Evolutionary conservation across 1,284 basidiomycete genomes (phyloP).

Genomic region (Sphaerobolus stellatus): DNA sequence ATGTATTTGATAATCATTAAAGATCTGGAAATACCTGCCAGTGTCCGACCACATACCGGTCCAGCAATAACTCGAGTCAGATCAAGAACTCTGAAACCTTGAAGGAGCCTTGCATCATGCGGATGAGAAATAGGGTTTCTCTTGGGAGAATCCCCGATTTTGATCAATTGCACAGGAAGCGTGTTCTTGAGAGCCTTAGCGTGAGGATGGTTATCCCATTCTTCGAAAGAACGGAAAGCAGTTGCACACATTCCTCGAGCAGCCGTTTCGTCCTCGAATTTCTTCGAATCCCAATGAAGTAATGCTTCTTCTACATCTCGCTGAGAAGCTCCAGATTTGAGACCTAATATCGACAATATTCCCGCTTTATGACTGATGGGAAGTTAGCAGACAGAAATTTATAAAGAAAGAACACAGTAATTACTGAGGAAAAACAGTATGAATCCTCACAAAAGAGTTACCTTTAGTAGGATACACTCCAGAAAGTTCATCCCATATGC

Average conservation of each 20-base stretch:
- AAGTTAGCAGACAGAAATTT: slow-evolving; percentile 1
- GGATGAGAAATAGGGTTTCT: slow-evolving; percentile 19
- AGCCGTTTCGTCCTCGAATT: slow-evolving; percentile 52
- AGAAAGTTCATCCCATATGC: slow-evolving; percentile 50
- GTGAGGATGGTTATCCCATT: slow-evolving; percentile 54
- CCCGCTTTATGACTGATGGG: slow-evolving; percentile 50
- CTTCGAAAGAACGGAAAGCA: slow-evolving; percentile 48
- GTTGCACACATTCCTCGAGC: slow-evolving; percentile 52
- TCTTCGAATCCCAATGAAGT: slow-evolving; percentile 43
- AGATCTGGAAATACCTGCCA: slow-evolving; percentile 46
- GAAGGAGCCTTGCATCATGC: slow-evolving; percentile 34
- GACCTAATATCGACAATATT: slow-evolving; percentile 41
- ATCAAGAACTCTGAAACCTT: slow-evolving; percentile 54
- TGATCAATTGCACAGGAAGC: slow-evolving; percentile 45
- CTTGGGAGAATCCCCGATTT: slow-evolving; percentile 49
- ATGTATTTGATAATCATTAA: slow-evolving; percentile 4
- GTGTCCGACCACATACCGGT: slow-evolving; percentile 53
- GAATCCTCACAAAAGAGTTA: slow-evolving; percentile 50
- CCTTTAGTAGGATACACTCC: slow-evolving; percentile 57
- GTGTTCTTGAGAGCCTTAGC: slow-evolving; percentile 39
- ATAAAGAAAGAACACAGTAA: slow-evolving; percentile 15
- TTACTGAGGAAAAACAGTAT: slow-evolving; percentile 67
- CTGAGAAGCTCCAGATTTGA: slow-evolving; percentile 38
- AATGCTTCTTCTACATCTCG: slow-evolving; percentile 44
- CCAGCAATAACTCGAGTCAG: slow-evolving; percentile 60